These are phyloP conservation scores for Solanum habrochaites DNA, from an alignment of 257 asterid species.

Conservation along the genomic window DNA sequence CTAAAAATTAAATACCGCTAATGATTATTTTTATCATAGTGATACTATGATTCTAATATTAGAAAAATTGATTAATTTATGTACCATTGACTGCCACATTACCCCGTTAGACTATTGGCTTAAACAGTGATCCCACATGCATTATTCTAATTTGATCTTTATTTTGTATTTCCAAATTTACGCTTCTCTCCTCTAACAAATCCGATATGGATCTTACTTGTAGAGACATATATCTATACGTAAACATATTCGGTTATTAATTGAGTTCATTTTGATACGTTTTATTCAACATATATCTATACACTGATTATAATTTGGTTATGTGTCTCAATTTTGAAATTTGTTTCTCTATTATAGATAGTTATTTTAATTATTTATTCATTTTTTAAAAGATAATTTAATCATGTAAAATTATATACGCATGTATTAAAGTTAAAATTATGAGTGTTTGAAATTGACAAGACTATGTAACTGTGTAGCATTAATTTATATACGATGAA, in stretches of 20 bases:
- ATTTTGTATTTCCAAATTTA: not conserved
- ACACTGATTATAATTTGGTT: not conserved
- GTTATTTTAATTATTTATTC: not conserved
- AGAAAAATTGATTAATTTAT: not conserved
- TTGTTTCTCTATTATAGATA: too few species aligned
- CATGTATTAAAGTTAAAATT: not conserved
- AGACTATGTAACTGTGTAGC: not conserved
- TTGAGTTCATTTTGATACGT: not conserved
- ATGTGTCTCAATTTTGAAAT: not conserved
- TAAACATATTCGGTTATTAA: too few species aligned
- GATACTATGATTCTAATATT: not conserved
- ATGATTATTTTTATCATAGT: accelerated
- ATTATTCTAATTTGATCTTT: not conserved
- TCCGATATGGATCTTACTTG: not conserved
- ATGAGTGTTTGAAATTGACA: not conserved
- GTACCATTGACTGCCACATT: not conserved
- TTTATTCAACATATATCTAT: not conserved
- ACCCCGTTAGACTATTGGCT: not conserved
- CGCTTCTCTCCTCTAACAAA: not conserved
- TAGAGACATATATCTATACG: too few species aligned
- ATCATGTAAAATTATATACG: not conserved
- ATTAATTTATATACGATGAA: not conserved
- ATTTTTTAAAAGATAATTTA: too few species aligned
- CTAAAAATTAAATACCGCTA: too few species aligned
- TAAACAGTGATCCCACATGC: not conserved